Conservation (phyloP, 192 early-diverging fungal genomes). For the Entophlyctis luteolus region DNA sequence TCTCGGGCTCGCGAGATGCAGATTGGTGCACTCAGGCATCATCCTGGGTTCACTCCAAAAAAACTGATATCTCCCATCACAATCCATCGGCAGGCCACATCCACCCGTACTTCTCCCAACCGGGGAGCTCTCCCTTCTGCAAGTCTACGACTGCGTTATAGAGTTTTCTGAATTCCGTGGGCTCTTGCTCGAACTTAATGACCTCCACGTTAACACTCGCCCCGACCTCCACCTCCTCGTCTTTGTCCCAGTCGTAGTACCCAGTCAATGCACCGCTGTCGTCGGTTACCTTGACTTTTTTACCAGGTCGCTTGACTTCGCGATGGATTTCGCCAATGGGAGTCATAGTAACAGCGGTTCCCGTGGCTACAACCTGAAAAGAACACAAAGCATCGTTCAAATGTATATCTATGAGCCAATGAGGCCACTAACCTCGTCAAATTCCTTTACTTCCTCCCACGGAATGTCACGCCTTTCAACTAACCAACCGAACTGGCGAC, state of each 20-base stretch:
- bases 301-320: slow-evolving; percentile 26
- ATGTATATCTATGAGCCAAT: neutral
- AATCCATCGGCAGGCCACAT: slow-evolving; percentile 71
- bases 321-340: slow-evolving; percentile 65
- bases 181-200: slow-evolving; percentile 29
- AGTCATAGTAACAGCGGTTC: slow-evolving; percentile 74
- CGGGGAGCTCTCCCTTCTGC: slow-evolving; percentile 60
- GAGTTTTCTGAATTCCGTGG: slow-evolving; percentile 49
- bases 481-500: slow-evolving; percentile 55
- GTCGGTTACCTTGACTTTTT: neutral
- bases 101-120: slow-evolving; percentile 58
- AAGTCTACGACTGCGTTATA: slow-evolving; percentile 60
- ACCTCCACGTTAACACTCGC: slow-evolving; percentile 48
- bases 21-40: no score
- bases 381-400: neutral
- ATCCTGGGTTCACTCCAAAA: no score
- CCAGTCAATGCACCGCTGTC: neutral
- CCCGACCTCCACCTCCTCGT: slow-evolving; percentile 38
- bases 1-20: no score
- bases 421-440: slow-evolving; percentile 62
- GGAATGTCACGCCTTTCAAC: slow-evolving; percentile 53
- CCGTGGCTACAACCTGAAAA: slow-evolving; percentile 34
- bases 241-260: slow-evolving; percentile 28
- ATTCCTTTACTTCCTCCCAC: slow-evolving; percentile 56
- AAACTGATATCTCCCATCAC: no score